Evolutionary conservation across 805 yeast species (phyloP), one percentile per base, ranked within the genome.

Genomic region (Candida mattraensis): DNA sequence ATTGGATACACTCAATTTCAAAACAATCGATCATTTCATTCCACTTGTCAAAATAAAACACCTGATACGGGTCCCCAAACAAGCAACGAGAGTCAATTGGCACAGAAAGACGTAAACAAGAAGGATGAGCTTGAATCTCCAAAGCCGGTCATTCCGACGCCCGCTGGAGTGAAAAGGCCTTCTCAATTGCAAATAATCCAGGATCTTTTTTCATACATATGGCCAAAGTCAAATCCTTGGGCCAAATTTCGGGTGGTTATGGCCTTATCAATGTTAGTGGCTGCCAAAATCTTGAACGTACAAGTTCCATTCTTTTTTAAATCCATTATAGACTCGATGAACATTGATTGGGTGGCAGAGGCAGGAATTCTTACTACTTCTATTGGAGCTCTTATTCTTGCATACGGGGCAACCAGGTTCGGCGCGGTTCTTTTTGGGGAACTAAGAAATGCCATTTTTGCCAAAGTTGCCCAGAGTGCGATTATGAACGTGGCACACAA

Each of bases 241-340:
- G 82, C 82, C 40, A 84, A 79, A 55, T 49, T 75, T 19, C 67
- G 99, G 29, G 98, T 93, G 1, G 62, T 83, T 0, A 45, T 84
- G 5, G 97, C 98, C 0, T 57, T 93, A 12, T 50, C 79, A 0
- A 66, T 93, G 39, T 69, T 93, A 40, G 74, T 93, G 4, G 78
- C 80, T 0, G 83, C 97, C 13, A 93, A 93, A 58, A 56, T 93
- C 5, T 67, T 93, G 23, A 93, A 89, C 58, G 96, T 93, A 5
- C 96, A 93, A 59, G 99, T 93, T 5, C 99, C 99, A 0, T 88
- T 93, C 56, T 89, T 78, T 61, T 93, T 93, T 72, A 93, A 85
- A 49, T 71, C 76, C 19, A 91, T 87, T 33, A 80, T 93, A 29
- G 98, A 93, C 63, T 76, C 80, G 9, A 89, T 91, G 97, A 93